Evolutionary conservation across 345 rosid species (phyloP).

Genomic region (Luvunga scandens): DNA sequence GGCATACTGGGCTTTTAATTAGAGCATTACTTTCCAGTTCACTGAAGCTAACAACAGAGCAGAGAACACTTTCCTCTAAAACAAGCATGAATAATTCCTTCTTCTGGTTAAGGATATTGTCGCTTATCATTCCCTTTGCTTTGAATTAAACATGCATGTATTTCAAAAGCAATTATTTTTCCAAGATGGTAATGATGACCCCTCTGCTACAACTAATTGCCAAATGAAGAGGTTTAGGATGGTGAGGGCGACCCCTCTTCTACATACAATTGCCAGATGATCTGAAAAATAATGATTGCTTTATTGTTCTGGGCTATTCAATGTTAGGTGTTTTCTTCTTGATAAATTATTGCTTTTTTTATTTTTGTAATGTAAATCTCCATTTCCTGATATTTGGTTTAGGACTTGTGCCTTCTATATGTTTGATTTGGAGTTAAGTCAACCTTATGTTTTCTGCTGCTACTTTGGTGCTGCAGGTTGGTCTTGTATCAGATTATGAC

Average conservation of each 20-base stretch:
- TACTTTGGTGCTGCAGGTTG: constrained; percentile 59
- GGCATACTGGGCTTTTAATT: background rate
- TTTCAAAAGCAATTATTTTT: background rate
- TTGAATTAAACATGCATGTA: background rate
- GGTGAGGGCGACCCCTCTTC: background rate
- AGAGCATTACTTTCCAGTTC: background rate
- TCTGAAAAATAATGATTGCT: background rate
- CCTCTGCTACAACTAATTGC: background rate
- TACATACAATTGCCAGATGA: background rate
- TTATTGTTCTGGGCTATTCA: background rate
- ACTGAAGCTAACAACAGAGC: background rate
- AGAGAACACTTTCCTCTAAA: background rate
- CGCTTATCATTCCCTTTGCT: background rate
- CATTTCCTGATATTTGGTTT: background rate
- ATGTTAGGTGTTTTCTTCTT: constrained; percentile 3
- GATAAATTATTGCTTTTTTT: background rate
- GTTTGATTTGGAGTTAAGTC: background rate
- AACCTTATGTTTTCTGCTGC: background rate
- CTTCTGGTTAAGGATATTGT: background rate
- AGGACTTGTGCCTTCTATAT: constrained; percentile 1
- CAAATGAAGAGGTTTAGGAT: background rate
- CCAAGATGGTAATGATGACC: background rate
- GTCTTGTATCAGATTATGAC: constrained; percentile 96
- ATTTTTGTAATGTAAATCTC: background rate
- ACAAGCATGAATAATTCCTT: no score